Base-by-base conservation (phyloP, 2,329 filamentous ascomycete species). In the Trichoderma sp. region DNA sequence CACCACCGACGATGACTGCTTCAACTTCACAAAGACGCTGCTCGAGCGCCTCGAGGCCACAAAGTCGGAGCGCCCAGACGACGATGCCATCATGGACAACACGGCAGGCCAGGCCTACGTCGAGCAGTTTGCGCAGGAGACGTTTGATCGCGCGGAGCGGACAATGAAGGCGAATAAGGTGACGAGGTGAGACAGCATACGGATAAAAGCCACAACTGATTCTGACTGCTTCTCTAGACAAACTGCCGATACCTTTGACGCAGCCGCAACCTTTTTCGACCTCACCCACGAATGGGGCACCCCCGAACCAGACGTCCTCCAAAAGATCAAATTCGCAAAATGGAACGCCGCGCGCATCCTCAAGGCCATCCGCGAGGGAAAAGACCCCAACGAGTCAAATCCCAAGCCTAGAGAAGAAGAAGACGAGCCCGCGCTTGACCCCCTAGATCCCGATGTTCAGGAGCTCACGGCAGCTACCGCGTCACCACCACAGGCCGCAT, bases 251-350 rank as follows among this genome's bases (percentile, higher is more conserved):
- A 98, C 94, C 0, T 97, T 98, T 74, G 91, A 94, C 77, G 96
- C 96, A 1, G 93, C 96, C 0, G 91, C 93, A 0, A 97, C 94
- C 0, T 98, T 99, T 79, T 89, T 98, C 76, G 93, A 97, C 73
- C 85, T 98, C 5, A 87, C 93, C 68, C 90, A 90, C 72, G 91
- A 97, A 75, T 99, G 95, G 94, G 91, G 89, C 6, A 81, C 87
- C 0, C 82, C 90, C 13, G 92, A 97, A 40, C 81, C 87, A 0
- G 94, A 98, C 76, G 88, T 90, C 24, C 85, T 89, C 49, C 88
- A 93, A 67, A 98, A 97, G 84, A 93, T 95, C 81, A 97, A 96
- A 79, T 99, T 93, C 78, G 94, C 95, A 53, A 99, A 98, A 80
- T 99, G 93, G 86, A 96, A 98, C 79, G 94, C 95, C 2, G 83